These are phyloP conservation scores for Beauveria medogensis DNA, from an alignment of 2,329 filamentous ascomycete genomes.

Conservation along the genomic window DNA sequence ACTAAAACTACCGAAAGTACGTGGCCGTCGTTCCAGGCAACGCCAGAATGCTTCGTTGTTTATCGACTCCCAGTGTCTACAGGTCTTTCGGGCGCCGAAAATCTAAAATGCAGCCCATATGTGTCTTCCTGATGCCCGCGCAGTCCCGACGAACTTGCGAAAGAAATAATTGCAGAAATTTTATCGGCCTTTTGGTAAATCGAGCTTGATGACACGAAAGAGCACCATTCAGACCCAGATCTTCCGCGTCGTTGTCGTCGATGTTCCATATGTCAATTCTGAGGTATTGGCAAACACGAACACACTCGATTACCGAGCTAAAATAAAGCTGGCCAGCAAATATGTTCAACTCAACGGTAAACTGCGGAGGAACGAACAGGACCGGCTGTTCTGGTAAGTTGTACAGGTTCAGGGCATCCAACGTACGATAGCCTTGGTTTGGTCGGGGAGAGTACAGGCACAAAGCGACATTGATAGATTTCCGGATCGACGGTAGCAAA, in stretches of 20 bases:
- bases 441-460: slow-evolving; percentile 33
- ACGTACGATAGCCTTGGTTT: not conserved
- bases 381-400: not conserved
- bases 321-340: slow-evolving; percentile 65
- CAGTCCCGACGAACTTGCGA: slow-evolving; percentile 29
- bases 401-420: not conserved
- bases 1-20: no score
- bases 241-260: not conserved
- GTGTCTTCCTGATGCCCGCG: slow-evolving; percentile 16
- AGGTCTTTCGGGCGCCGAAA: not conserved
- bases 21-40: no score
- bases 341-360: slow-evolving; percentile 45
- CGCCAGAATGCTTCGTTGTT: no score
- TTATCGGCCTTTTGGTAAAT: slow-evolving; percentile 26
- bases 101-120: slow-evolving; percentile 22
- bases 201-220: no score
- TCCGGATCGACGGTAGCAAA: slow-evolving; percentile 32
- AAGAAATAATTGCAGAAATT: slow-evolving; percentile 29
- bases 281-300: slow-evolving; percentile 39
- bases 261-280: slow-evolving; percentile 28
- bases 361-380: not conserved
- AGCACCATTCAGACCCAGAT: not conserved
- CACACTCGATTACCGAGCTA: slow-evolving; percentile 44
- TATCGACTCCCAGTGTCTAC: not conserved
- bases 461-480: slow-evolving; percentile 27